Percentiles rank a stretch among this genome's conserved stretches.
phyloP scores from a whole-genome alignment of 441 rosid species.

The Geranium incanum region DNA sequence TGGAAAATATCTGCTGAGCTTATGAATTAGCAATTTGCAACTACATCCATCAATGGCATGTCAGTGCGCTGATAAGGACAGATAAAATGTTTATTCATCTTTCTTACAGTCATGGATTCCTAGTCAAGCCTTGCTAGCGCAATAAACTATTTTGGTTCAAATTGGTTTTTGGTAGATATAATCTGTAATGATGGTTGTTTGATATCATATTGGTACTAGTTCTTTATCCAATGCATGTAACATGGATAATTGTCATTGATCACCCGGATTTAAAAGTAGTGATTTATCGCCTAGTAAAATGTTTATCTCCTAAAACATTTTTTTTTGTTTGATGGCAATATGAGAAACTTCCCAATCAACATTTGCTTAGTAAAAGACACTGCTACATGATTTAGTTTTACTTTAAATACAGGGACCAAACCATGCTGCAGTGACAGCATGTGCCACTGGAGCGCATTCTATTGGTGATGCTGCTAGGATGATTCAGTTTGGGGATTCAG shows the following conservation, averaged over 20 bases:
- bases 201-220: not conserved
- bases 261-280: not conserved
- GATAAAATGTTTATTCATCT: conserved; percentile 7
- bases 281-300: not conserved
- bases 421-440: conserved; percentile 97
- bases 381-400: conserved; percentile 17
- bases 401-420: conserved; percentile 75
- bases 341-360: conserved; percentile 7
- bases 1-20: conserved; percentile 8
- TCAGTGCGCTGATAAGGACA: not conserved
- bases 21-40: conserved; percentile 7
- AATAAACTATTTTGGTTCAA: conserved; percentile 4
- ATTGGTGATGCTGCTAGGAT: conserved; percentile 94
- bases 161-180: conserved; percentile 7
- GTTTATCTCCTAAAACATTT: not conserved
- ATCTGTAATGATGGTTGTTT: not conserved
- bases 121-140: not conserved
- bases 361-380: conserved; percentile 7
- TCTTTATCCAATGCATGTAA: conserved; percentile 8
- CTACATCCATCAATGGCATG: not conserved
- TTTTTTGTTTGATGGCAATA: not conserved
- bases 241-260: not conserved
- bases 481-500: conserved; percentile 92
- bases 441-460: conserved; percentile 96
- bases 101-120: not conserved